These are phyloP conservation scores for Phytophthora agathidicida DNA, from an alignment of 352 stramenopile species.

Conservation along the genomic window DNA sequence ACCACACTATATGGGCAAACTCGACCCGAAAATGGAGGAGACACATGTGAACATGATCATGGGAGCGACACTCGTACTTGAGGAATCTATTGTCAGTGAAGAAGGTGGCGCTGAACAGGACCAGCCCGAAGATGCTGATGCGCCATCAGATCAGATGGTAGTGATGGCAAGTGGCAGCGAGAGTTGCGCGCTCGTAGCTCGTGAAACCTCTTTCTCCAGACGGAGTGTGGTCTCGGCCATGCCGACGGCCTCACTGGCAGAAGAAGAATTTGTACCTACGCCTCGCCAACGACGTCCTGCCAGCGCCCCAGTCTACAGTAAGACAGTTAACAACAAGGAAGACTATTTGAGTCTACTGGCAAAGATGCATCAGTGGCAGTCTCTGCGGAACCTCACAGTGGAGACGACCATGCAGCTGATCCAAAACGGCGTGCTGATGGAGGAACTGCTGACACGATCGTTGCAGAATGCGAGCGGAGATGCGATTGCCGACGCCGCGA, in stretches of 20 bases:
- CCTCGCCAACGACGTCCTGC: slow-evolving; percentile 16
- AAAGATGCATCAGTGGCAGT: slow-evolving; percentile 53
- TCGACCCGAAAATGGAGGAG: slow-evolving; percentile 63
- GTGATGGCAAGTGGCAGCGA: neutral
- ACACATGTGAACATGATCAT: slow-evolving; percentile 86
- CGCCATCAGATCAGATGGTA: neutral
- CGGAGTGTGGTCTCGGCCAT: slow-evolving; percentile 8
- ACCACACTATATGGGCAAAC: slow-evolving; percentile 56
- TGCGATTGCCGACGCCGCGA: neutral
- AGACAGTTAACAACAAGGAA: slow-evolving; percentile 19
- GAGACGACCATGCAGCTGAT: slow-evolving; percentile 72
- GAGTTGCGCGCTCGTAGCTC: slow-evolving; percentile 11
- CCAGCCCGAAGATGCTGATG: neutral
- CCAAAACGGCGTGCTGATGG: slow-evolving; percentile 54
- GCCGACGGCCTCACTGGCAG: neutral
- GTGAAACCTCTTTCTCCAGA: slow-evolving; percentile 14
- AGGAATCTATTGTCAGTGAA: slow-evolving; percentile 38
- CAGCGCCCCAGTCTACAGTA: slow-evolving; percentile 24
- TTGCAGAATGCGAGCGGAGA: slow-evolving; percentile 10
- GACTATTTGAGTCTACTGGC: slow-evolving; percentile 39
- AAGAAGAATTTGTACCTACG: neutral
- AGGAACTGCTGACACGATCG: slow-evolving; percentile 45
- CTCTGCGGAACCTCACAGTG: slow-evolving; percentile 63
- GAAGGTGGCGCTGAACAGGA: neutral
- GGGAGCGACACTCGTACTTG: slow-evolving; percentile 77